Base-by-base conservation (phyloP, 2,329 filamentous ascomycete genomes). In the Corinectria fuckeliana region DNA sequence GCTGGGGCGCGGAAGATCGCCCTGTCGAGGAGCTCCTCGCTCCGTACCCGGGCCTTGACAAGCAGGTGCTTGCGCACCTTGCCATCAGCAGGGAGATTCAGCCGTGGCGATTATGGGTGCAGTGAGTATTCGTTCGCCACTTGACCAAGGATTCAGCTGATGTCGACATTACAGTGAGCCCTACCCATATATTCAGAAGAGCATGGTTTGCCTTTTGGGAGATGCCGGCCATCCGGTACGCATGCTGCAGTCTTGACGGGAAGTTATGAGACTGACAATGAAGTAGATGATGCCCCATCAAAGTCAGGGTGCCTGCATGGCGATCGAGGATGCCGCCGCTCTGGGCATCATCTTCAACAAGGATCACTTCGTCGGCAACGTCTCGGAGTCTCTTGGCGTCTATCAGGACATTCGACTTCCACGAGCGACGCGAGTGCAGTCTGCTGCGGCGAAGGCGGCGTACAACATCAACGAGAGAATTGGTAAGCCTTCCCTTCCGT, bases 251-350 rank as follows among this genome's bases (percentile, higher is more conserved):
- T 21, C 7, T 3, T 20, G 5, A 9, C 25, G 1, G 14, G 6
- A 36, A n/a, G 5, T 25, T 11, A 16, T n/a, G n/a, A 14, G 44
- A 20, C 61, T 61, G n/a, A 61, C 41, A 25, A n/a, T 4, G 30
- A n/a, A 21, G 7, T n/a, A 76, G 74, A 88, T 88, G 85, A 85
- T 90, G 83, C 87, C 88, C 1, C 82, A 91, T 68, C 88, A 90
- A 70, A 87, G 84, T 56, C 88, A 91, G 71, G 88, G 88, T 4
- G 87, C 87, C 0, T 88, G 86, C 65, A 88, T 88, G 85, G 86
- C 87, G 0, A 88, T 89, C 42, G 87, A 90, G 70, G 87, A 90
- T 60, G 85, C 86, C 0, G 87, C 84, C 0, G 85, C 85, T 0
- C 71, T 90, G 0, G 87, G 87, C 0, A 85, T 89, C 14, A 58